Percentiles rank a stretch among this genome's conserved stretches.
Conservation (phyloP, 2,329 filamentous ascomycete species). For the Fusarium xyrophilum region DNA sequence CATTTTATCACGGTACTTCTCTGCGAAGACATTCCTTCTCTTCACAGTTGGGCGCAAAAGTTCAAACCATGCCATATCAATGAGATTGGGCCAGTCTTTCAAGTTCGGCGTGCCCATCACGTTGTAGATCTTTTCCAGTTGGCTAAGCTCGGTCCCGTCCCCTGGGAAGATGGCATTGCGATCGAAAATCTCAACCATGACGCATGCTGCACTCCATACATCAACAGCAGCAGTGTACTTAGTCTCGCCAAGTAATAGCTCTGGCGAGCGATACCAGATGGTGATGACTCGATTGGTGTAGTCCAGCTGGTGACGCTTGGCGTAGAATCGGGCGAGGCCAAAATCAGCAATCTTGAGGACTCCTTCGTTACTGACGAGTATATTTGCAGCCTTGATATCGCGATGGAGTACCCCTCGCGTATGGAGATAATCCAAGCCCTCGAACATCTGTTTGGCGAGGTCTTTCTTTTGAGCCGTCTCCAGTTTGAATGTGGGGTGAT, state of each 20-base stretch:
- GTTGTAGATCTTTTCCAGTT: conserved; percentile 96
- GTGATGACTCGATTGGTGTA: conserved; percentile 99
- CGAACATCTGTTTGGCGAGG: conserved; percentile 89
- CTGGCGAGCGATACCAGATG: conserved; percentile 84
- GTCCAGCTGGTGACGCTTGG: conserved; percentile 87
- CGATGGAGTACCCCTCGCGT: conserved; percentile 92
- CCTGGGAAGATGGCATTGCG: conserved; percentile 93
- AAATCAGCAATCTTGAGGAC: conserved; percentile 95
- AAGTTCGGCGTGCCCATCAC: conserved; percentile 87
- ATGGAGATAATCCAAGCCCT: conserved; percentile 92
- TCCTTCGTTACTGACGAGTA: conserved; percentile 88
- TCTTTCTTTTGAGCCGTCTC: conserved; percentile 90
- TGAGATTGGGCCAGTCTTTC: conserved; percentile 84
- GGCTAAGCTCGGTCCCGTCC: conserved; percentile 93
- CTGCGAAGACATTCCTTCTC: conserved; percentile 76
- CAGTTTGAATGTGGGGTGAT: conserved; percentile 90
- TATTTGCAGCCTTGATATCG: conserved; percentile 98
- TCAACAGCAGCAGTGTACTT: conserved; percentile 90
- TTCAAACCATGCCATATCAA: conserved; percentile 98
- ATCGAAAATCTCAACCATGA: conserved; percentile 96
- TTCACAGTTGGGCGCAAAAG: conserved; percentile 80
- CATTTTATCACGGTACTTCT: conserved; percentile 80
- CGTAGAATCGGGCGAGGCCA: conserved; percentile 93
- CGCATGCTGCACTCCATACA: conserved; percentile 96
- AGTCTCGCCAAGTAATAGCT: conserved; percentile 89